Conservation (phyloP, 208 protist genomes). For the Leishmania gerbilli region DNA sequence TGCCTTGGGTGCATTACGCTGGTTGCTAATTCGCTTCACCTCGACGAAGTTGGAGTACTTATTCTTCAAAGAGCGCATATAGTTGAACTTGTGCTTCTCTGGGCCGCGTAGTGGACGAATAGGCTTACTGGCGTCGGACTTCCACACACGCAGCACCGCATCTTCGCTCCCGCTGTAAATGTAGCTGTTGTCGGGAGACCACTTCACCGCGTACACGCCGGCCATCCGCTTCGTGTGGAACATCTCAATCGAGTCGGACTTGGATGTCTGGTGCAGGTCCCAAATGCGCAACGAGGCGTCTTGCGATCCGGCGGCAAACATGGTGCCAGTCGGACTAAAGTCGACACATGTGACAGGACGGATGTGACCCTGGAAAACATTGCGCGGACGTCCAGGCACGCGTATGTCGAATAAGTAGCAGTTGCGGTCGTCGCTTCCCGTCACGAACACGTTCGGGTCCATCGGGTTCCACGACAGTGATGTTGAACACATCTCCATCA, state of each 20-base stretch:
- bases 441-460: conserved; percentile 97
- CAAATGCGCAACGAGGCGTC: conserved; percentile 97
- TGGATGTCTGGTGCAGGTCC: conserved; percentile 82
- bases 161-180: conserved; percentile 97
- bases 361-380: conserved; percentile 97
- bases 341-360: conserved; percentile 94
- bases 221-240: conserved; percentile 99
- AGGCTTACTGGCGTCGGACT: conserved; percentile 91
- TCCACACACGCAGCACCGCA: conserved; percentile 97
- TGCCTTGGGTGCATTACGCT: conserved; percentile 87
- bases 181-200: conserved; percentile 93
- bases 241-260: conserved; percentile 93
- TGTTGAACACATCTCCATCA: conserved; percentile 94
- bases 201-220: conserved; percentile 92
- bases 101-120: conserved; percentile 86
- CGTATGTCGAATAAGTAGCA: conserved; percentile 98
- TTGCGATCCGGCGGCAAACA: conserved; percentile 95
- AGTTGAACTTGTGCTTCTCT: conserved; percentile 94
- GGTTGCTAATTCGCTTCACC: conserved; percentile 87
- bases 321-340: conserved; percentile 95
- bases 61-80: conserved; percentile 89
- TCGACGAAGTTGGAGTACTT: conserved; percentile 89
- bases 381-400: conserved; percentile 88
- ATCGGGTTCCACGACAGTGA: conserved; percentile 97
- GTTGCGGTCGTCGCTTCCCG: conserved; percentile 97